A percentile compares a stretch with the other conserved stretches of the same genome.
Evolutionary conservation across 129 eudicot species (phyloP).

Genomic region (Calendula officinalis): DNA sequence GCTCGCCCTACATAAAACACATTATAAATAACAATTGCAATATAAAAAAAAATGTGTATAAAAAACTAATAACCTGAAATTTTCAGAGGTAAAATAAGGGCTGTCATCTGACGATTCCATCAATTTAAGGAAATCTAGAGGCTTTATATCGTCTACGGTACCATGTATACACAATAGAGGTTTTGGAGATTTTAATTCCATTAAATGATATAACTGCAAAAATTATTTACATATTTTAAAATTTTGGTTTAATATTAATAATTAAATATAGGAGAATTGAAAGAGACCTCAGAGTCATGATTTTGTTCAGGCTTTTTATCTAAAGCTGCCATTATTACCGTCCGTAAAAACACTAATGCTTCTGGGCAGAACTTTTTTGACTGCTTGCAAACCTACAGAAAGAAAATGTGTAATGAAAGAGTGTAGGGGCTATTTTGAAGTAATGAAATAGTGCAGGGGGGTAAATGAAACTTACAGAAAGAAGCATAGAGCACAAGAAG

Average conservation of each 20-base stretch:
- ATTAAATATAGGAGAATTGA: not conserved
- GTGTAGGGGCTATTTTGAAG: not conserved
- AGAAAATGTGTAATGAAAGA: not conserved
- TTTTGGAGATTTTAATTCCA: conserved; percentile 65
- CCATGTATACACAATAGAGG: conserved; percentile 57
- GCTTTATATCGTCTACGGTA: conserved; percentile 42
- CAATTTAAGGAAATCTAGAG: conserved; percentile 62
- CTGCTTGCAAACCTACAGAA: conserved; percentile 69
- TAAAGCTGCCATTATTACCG: conserved; percentile 61
- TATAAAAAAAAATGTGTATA: not conserved
- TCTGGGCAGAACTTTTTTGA: conserved; percentile 92
- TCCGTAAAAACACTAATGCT: conserved; percentile 61
- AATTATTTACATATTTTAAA: not conserved
- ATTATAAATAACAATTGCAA: not conserved
- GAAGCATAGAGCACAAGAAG: conserved; percentile 85
- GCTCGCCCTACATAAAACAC: conserved; percentile 64
- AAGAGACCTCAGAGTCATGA: conserved; percentile 57
- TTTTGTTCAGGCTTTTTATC: conserved; percentile 35
- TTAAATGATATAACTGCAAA: conserved; percentile 59
- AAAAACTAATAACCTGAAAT: conserved; percentile 57
- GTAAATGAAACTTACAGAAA: conserved; percentile 50
- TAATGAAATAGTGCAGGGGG: not conserved
- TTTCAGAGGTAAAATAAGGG: conserved; percentile 58
- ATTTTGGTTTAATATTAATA: not conserved
- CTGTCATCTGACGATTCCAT: conserved; percentile 77